Evolutionary conservation across 1,139 yeast genomes (phyloP), one percentile per base, ranked within the genome.

Genomic region (Candida albicans): DNA sequence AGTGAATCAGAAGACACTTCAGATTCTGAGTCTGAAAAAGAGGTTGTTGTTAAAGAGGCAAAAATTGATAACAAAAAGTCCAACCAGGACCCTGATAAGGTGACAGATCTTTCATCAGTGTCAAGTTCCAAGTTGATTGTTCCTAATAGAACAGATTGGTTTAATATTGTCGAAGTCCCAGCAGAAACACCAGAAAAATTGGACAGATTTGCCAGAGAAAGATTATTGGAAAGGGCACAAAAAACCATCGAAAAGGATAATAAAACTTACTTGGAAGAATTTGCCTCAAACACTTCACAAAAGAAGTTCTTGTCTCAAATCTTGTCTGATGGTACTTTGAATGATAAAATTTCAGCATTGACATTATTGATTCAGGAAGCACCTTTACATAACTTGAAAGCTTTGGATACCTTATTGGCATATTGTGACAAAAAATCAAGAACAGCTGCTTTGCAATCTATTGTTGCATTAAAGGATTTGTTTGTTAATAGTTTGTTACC

Each of bases 341-440:
- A 83, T 56, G 99, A 93, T 84, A 91, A 93, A 67, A 87, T 93
- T 46, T 88, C 97, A 39, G 97, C 99, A 0, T 75, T 93, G 57
- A 91, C 99, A 0, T 79, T 93, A 60, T 73, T 93, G 61, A 81
- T 91, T 39, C 98, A 93, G 62, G 99, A 93, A 67, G 90, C 98
- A 2, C 99, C 99, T 4, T 63, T 90, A 46, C 99, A 93, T 61
- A 87, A 95, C 52, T 61, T 84, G 47, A 87, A 88, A 62, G 90
- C 96, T 0, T 71, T 95, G 45, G 96, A 89, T 50, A 84, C 85
- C 26, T 68, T 93, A 52, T 64, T 88, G 46, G 76, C 80, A 7
- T 87, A 84, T 67, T 89, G 97, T 65, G 86, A 82, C 55, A 91
- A 93, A 70, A 95, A 93, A 68, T 85, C 96, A 22, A 82, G 97